phyloP scores from a whole-genome alignment of 2,329 filamentous ascomycete species.

The Hypoxylon sp. region DNA sequence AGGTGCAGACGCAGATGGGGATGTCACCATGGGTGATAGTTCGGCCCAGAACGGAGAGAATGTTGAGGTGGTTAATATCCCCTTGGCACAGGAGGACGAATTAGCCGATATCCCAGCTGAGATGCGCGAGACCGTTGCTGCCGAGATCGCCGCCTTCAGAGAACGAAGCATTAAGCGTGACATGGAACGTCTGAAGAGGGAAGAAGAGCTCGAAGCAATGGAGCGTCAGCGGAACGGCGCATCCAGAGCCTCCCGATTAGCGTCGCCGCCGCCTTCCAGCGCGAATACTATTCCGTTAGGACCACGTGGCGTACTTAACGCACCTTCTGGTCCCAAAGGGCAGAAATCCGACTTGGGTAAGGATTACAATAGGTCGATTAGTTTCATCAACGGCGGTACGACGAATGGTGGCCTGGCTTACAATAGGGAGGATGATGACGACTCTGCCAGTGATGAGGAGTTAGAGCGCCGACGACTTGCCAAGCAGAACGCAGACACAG shows the following conservation, averaged over 20 bases:
- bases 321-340: slow-evolving; percentile 74
- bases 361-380: slow-evolving; percentile 71
- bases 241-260: slow-evolving; percentile 73
- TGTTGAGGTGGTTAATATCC: slow-evolving; percentile 90
- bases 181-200: slow-evolving; percentile 84
- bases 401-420: slow-evolving; percentile 70
- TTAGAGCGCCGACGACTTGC: slow-evolving; percentile 78
- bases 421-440: slow-evolving; percentile 84
- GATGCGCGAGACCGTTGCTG: slow-evolving; percentile 94
- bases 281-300: slow-evolving; percentile 83
- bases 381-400: slow-evolving; percentile 84
- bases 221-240: slow-evolving; percentile 81
- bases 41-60: slow-evolving; percentile 69
- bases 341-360: slow-evolving; percentile 64
- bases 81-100: slow-evolving; percentile 89
- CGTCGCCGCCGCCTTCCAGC: slow-evolving; percentile 75
- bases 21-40: slow-evolving; percentile 76
- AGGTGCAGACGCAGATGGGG: slow-evolving; percentile 73
- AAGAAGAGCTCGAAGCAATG: slow-evolving; percentile 92
- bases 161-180: slow-evolving; percentile 92
- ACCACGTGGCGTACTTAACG: slow-evolving; percentile 78
- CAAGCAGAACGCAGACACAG: slow-evolving; percentile 80
- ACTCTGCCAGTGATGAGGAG: slow-evolving; percentile 88
- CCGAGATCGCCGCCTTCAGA: slow-evolving; percentile 93
- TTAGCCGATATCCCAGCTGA: slow-evolving; percentile 94